Percentiles rank a stretch among this genome's conserved stretches.
Evolutionary conservation across 2,329 filamentous ascomycete genomes (phyloP).

Genomic region (Cladosporium sp.): DNA sequence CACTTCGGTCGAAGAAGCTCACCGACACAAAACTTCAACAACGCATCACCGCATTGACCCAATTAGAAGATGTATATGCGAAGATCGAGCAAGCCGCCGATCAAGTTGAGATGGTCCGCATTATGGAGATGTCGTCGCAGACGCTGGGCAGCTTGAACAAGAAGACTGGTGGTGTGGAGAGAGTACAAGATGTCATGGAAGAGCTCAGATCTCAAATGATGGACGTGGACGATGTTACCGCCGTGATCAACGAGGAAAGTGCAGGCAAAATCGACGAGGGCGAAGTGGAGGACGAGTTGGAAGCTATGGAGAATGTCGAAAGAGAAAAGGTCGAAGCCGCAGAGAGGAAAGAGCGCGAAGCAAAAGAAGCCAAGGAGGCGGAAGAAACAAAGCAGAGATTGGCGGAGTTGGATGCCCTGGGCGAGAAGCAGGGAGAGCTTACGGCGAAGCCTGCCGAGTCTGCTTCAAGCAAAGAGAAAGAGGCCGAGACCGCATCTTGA

Average conservation of each 20-base stretch:
- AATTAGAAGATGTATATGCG: slow-evolving; percentile 80
- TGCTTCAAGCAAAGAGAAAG: slow-evolving; percentile 1
- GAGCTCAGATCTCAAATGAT: slow-evolving; percentile 74
- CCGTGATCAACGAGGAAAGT: slow-evolving; percentile 66
- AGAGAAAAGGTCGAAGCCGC: slow-evolving; percentile 71
- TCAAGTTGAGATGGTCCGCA: slow-evolving; percentile 77
- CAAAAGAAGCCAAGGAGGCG: slow-evolving; percentile 56
- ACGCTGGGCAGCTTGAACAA: slow-evolving; percentile 73
- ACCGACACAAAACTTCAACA: slow-evolving; percentile 72
- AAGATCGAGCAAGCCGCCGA: slow-evolving; percentile 83
- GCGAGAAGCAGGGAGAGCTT: background rate
- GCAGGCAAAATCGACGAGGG: slow-evolving; percentile 65
- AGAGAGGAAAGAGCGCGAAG: slow-evolving; percentile 55
- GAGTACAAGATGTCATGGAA: slow-evolving; percentile 74
- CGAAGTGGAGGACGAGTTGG: slow-evolving; percentile 86
- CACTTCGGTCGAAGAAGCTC: slow-evolving; percentile 79
- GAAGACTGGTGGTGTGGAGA: slow-evolving; percentile 73
- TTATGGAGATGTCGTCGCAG: slow-evolving; percentile 75
- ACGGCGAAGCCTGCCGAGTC: background rate
- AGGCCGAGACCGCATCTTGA: background rate
- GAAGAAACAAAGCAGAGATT: slow-evolving; percentile 44
- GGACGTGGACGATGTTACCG: slow-evolving; percentile 78
- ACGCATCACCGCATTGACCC: slow-evolving; percentile 70
- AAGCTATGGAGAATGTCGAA: slow-evolving; percentile 67
- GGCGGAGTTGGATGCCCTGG: slow-evolving; percentile 29